Conservation (phyloP, 1,139 yeast genomes). For the Taiozyma sp. region DNA sequence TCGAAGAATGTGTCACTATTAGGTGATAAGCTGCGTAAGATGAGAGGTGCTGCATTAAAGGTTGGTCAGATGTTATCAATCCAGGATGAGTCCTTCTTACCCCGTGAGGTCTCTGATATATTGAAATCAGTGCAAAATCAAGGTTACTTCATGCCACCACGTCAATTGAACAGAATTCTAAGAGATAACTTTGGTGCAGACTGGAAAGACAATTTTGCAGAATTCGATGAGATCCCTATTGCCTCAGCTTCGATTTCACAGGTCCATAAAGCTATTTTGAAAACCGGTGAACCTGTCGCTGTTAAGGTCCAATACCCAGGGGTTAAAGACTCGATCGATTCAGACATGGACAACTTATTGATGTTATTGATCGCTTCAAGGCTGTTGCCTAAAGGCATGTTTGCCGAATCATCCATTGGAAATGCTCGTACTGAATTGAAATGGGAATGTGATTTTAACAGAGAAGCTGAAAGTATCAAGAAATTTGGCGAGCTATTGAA, state of each 20-base stretch:
- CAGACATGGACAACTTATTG: conserved; percentile 82
- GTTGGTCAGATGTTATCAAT: conserved; percentile 94
- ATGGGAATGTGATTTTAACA: conserved; percentile 95
- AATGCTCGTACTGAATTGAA: conserved; percentile 90
- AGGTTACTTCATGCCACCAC: conserved; percentile 96
- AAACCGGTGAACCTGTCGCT: conserved; percentile 66
- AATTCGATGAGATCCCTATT: conserved; percentile 84
- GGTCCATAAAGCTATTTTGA: conserved; percentile 80
- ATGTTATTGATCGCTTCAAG: conserved; percentile 83
- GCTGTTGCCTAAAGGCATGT: conserved; percentile 85
- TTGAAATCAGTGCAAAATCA: conserved; percentile 84
- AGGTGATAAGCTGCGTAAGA: conserved; percentile 81
- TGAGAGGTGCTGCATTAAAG: conserved; percentile 98
- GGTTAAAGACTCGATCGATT: conserved; percentile 89
- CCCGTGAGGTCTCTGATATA: conserved; percentile 79
- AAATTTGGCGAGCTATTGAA: conserved; percentile 57
- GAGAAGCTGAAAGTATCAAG: conserved; percentile 82
- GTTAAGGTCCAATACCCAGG: conserved; percentile 98
- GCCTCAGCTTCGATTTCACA: conserved; percentile 99
- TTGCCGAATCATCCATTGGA: conserved; percentile 86
- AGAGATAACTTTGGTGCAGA: conserved; percentile 64
- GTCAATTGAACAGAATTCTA: conserved; percentile 80
- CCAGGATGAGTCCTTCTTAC: conserved; percentile 83
- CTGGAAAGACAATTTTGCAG: conserved; percentile 73
- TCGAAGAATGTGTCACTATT: conserved; percentile 84